Evolutionary conservation across 108 stramenopile genomes (phyloP), one percentile per base, ranked within the genome.

Genomic region (Asterionellopsis glacialis): DNA sequence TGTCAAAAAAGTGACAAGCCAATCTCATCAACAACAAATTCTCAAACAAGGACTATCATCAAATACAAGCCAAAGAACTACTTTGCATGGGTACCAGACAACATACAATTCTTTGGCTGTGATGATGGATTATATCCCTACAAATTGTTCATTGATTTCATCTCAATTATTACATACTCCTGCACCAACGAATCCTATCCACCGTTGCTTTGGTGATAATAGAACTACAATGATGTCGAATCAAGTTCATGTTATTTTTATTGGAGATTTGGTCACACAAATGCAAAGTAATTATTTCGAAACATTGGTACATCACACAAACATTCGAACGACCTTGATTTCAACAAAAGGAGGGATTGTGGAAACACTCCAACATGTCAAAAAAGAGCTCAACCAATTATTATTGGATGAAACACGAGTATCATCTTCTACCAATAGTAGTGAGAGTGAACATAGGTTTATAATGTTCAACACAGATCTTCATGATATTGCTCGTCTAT

Each of bases 381-480:
- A 51, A 13, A 50, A 40, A 21, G 24, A 48, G 3, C 56, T 77
- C 40, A 51, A 63, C 5, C 14, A 25, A 53, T 25, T 53, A 15
- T 15, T 24, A 24, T 25, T 25, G 23, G 24, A 22, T 5, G 24
- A 33, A 33, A 33, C 2, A 33, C 33, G 33, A 33, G 7, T 33
- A n/a, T n/a, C n/a, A n/a, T n/a, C 43, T 11, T 11, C 14, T 14
- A 44, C 14, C 14, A 14, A 11, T 11, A 44, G 43, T 14, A 44
- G 43, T 11, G 15, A 14, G 15, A 56, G 53, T 27, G 73, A 67
- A 45, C 71, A 57, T 43, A 61, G 62, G 59, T 71, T 79, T 1
- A 62, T 90, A 18, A 16, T 89, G 9, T 85, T 90, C 75, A 90
- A 90, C 69, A 69, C 80, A 15, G 88, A 84, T 11, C 47, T 90